These are phyloP conservation scores for Fusarium paranaense DNA, from an alignment of 2,329 filamentous ascomycete genomes.

Conservation along the genomic window DNA sequence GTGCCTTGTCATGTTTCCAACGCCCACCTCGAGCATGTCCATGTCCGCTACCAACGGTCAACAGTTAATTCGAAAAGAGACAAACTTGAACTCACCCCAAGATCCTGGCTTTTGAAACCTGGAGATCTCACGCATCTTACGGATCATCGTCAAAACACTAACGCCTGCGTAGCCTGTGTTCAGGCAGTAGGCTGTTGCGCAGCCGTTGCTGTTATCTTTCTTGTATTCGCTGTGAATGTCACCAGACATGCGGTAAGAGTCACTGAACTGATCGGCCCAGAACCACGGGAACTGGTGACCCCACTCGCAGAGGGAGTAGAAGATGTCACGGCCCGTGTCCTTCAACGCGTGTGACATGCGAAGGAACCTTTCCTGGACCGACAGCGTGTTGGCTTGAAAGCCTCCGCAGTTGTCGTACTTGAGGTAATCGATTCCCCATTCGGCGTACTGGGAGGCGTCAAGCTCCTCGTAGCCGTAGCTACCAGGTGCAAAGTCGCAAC, in stretches of 20 bases:
- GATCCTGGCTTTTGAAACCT: constrained; percentile 5
- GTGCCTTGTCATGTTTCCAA: background rate
- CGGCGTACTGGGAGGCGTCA: background rate
- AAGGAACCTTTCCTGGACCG: background rate
- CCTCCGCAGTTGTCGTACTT: constrained; percentile 4
- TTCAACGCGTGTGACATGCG: constrained; percentile 4
- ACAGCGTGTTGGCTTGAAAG: background rate
- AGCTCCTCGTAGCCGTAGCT: background rate
- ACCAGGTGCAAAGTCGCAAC: background rate
- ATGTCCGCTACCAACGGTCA: background rate
- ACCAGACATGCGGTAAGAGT: constrained; percentile 1
- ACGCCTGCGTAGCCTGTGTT: background rate
- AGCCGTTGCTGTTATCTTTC: background rate
- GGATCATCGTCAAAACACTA: constrained; percentile 1
- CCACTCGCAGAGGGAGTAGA: background rate
- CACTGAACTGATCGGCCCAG: constrained; percentile 6
- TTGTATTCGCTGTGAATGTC: background rate
- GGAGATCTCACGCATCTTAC: background rate
- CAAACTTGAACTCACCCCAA: background rate
- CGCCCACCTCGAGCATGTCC: background rate
- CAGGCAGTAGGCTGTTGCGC: background rate
- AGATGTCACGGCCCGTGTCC: background rate
- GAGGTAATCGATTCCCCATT: background rate
- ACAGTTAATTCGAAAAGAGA: rapidly evolving
- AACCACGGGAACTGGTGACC: constrained; percentile 5